These are phyloP conservation scores for Cornus controversa DNA, from an alignment of 148 eudicot genomes.

Conservation along the genomic window DNA sequence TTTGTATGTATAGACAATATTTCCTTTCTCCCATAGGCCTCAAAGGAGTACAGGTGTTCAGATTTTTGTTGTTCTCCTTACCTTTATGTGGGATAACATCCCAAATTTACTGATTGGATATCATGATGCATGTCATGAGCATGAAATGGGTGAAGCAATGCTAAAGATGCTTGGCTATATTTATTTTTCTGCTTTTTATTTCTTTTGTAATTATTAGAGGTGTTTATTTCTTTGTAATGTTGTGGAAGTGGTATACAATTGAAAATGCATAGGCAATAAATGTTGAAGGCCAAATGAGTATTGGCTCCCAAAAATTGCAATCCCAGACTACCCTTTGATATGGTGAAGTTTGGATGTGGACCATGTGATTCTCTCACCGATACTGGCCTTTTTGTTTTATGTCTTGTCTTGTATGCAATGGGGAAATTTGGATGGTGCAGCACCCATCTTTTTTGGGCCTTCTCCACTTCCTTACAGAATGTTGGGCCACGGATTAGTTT, in stretches of 20 bases:
- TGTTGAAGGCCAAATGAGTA: not conserved
- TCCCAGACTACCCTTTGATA: not conserved
- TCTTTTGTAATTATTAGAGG: no score
- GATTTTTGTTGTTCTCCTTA: no score
- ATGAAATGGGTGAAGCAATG: not conserved
- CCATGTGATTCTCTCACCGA: no score
- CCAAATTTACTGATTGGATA: not conserved
- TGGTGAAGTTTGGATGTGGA: no score
- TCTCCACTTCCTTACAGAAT: not conserved
- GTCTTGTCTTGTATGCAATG: not conserved
- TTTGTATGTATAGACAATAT: no score
- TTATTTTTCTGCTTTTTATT: no score
- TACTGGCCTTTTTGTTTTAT: not conserved
- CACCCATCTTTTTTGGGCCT: not conserved
- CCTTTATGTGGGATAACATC: no score
- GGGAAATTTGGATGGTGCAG: not conserved
- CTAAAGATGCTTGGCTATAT: not conserved
- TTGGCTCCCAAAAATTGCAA: not conserved
- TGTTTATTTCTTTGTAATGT: not conserved
- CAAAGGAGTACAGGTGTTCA: no score
- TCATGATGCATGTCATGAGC: not conserved
- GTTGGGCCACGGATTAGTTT: not conserved
- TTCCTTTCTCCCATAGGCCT: no score
- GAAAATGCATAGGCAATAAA: not conserved
- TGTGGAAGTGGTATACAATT: not conserved